A percentile compares a stretch with the other conserved stretches of the same genome.
These are phyloP conservation scores for Effrenium voratum DNA, from an alignment of 73 alveolate genomes.

Conservation along the genomic window DNA sequence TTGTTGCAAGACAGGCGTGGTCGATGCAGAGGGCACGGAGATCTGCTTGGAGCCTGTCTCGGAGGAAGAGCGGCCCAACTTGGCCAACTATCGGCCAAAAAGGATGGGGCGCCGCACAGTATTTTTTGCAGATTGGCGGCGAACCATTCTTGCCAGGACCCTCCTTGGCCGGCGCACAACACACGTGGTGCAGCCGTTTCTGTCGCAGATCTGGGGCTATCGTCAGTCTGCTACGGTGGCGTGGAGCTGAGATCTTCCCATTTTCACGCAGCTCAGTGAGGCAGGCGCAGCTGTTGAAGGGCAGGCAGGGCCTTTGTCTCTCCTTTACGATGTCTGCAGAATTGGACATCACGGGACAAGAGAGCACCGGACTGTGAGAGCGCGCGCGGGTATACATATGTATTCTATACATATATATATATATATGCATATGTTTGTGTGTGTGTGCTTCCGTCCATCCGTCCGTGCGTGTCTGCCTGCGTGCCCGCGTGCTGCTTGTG, in stretches of 20 bases:
- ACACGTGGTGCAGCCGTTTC: slow-evolving; percentile 69
- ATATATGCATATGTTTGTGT: no score
- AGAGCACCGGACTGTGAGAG: no score
- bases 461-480: no score
- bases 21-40: slow-evolving; percentile 28
- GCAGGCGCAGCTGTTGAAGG: no score
- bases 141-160: not conserved
- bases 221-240: slow-evolving; percentile 29
- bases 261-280: no score
- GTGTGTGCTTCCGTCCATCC: no score
- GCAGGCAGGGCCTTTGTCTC: no score
- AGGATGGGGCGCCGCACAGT: not conserved
- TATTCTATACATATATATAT: no score
- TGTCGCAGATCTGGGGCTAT: slow-evolving; percentile 42
- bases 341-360: no score
- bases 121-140: not conserved
- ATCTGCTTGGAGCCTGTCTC: slow-evolving; percentile 29
- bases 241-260: no score
- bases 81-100: slow-evolving; percentile 32
- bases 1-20: not conserved
- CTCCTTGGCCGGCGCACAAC: slow-evolving; percentile 49
- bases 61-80: slow-evolving; percentile 39
- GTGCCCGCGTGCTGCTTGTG: no score
- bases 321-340: slow-evolving; percentile 32
- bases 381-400: no score